phyloP scores from a whole-genome alignment of 139 green algal species.

The Coccomyxa sp. region DNA sequence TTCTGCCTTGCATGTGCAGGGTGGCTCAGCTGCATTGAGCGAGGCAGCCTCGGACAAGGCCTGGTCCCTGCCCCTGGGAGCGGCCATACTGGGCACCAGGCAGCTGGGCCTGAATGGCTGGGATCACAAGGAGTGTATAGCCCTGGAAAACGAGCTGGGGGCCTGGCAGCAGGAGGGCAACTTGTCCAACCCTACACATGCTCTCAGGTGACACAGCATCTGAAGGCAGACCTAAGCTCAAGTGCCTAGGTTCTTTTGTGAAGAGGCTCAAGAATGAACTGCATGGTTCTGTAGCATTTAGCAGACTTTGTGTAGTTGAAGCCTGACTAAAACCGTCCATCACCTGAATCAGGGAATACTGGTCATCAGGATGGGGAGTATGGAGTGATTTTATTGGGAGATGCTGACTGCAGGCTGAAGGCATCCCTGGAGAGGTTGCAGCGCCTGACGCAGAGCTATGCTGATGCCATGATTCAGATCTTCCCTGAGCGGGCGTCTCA shows the following conservation, averaged over 20 bases:
- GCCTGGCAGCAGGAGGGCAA: slow-evolving; percentile 67
- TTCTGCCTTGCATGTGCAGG: too few species aligned
- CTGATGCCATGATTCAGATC: slow-evolving; percentile 56
- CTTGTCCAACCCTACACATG: slow-evolving; percentile 28
- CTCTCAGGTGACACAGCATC: slow-evolving; percentile 57
- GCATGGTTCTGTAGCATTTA: too few species aligned
- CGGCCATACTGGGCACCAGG: slow-evolving; percentile 69
- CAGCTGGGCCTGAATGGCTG: slow-evolving; percentile 80
- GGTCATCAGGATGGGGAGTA: too few species aligned
- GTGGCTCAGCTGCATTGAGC: too few species aligned
- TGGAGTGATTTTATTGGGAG: not conserved
- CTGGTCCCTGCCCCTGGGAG: slow-evolving; percentile 69
- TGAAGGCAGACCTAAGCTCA: too few species aligned
- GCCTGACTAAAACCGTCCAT: too few species aligned
- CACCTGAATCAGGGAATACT: too few species aligned
- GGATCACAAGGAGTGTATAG: slow-evolving; percentile 71
- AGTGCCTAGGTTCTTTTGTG: too few species aligned
- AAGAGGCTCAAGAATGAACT: too few species aligned
- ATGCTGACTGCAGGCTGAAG: slow-evolving; percentile 47
- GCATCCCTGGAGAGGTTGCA: slow-evolving; percentile 78
- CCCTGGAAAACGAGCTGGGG: slow-evolving; percentile 83
- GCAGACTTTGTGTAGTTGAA: too few species aligned
- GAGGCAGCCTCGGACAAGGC: slow-evolving; percentile 34
- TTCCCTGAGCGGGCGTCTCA: slow-evolving; percentile 33
- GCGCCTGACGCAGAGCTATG: slow-evolving; percentile 74